Evolutionary conservation across 129 eudicot species (phyloP).

Genomic region (Artemisia argyi): DNA sequence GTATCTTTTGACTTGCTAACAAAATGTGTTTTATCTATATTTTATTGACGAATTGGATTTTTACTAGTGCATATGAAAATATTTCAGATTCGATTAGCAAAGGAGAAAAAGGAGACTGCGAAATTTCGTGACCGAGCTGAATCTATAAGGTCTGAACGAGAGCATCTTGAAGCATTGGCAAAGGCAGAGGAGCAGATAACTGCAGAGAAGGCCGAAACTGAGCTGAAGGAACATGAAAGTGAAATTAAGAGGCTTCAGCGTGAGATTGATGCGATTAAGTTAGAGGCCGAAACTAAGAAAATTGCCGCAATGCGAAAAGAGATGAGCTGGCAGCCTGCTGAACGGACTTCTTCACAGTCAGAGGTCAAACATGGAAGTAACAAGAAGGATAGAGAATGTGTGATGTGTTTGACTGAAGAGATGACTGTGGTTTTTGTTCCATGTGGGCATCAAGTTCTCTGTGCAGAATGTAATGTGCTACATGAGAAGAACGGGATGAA

Average conservation of each 20-base stretch:
- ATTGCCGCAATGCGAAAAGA: constrained; percentile 38
- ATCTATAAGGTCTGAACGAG: constrained; percentile 29
- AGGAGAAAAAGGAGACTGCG: constrained; percentile 49
- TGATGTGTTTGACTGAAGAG: constrained; percentile 73
- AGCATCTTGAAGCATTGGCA: constrained; percentile 23
- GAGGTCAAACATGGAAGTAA: neutral
- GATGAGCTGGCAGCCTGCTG: constrained; percentile 20
- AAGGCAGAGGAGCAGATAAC: constrained; percentile 24
- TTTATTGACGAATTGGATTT: neutral
- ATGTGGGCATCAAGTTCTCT: constrained; percentile 75
- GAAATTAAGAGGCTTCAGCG: constrained; percentile 34
- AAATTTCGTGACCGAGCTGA: constrained; percentile 23
- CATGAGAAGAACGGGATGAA: constrained; percentile 62
- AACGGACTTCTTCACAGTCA: neutral
- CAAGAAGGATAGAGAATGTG: constrained; percentile 55
- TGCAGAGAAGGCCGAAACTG: neutral
- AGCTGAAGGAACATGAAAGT: neutral
- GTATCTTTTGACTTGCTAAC: constrained; percentile 12
- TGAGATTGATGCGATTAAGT: constrained; percentile 37
- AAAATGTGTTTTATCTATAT: too few species aligned
- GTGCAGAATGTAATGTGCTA: constrained; percentile 43
- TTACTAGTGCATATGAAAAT: constrained; percentile 3
- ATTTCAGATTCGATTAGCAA: constrained; percentile 40
- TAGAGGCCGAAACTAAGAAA: constrained; percentile 35
- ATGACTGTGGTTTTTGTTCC: constrained; percentile 62